phyloP scores from a whole-genome alignment of 176 grass and related monocot genomes.

The Phragmites australis region DNA sequence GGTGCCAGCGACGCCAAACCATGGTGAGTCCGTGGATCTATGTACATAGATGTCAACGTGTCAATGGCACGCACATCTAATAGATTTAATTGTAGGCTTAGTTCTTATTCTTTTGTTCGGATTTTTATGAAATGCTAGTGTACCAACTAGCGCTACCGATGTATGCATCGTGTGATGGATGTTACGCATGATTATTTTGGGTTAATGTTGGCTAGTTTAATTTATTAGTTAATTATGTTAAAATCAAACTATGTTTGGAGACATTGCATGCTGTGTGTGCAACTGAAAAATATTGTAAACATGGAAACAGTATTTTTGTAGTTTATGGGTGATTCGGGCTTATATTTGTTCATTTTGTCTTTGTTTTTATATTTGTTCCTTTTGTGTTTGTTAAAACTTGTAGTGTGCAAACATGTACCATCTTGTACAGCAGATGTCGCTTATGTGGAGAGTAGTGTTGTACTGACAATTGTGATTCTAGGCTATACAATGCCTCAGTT shows the following conservation, averaged over 20 bases:
- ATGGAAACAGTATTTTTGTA: background rate
- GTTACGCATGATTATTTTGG: too few relatives aligned
- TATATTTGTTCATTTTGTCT: background rate
- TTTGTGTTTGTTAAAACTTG: background rate
- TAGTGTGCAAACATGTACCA: background rate
- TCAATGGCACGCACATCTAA: background rate
- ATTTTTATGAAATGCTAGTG: background rate
- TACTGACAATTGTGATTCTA: background rate
- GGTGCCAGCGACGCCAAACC: background rate
- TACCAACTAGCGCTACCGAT: too few relatives aligned
- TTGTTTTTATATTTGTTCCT: background rate
- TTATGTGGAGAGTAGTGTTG: background rate
- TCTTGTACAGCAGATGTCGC: background rate
- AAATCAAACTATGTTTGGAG: background rate
- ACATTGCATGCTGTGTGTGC: background rate
- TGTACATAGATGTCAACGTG: background rate
- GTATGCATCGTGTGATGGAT: too few relatives aligned
- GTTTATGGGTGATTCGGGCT: background rate
- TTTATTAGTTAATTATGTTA: background rate
- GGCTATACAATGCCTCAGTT: too few relatives aligned
- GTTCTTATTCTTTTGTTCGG: background rate
- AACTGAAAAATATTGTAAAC: background rate
- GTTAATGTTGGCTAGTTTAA: too few relatives aligned
- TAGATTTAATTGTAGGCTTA: background rate
- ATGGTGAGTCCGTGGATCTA: background rate